phyloP scores from a whole-genome alignment of 441 rosid genomes.

The Euphorbia corollata region DNA sequence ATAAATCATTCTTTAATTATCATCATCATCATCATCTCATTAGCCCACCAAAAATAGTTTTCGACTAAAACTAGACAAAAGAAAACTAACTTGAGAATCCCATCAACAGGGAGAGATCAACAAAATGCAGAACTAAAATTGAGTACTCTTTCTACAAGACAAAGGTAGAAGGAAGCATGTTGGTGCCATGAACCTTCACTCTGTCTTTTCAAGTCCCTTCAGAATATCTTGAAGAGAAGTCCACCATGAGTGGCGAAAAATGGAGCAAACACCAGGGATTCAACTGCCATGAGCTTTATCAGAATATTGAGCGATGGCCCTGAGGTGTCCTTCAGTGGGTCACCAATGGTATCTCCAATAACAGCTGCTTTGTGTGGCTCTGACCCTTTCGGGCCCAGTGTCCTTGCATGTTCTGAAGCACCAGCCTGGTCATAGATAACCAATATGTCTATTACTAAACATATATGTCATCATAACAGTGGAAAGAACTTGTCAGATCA shows the following conservation, averaged over 20 bases:
- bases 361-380: constrained; percentile 83
- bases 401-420: constrained; percentile 70
- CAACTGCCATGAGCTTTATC: constrained; percentile 85
- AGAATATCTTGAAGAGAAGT: constrained; percentile 56
- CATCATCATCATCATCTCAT: constrained; percentile 9
- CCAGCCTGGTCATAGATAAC: constrained; percentile 44
- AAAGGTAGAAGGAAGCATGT: background rate
- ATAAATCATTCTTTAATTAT: constrained; percentile 10
- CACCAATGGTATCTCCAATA: constrained; percentile 76
- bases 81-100: constrained; percentile 10
- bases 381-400: constrained; percentile 71
- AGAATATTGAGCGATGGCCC: constrained; percentile 80
- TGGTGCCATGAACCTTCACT: background rate
- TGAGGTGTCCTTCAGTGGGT: constrained; percentile 77
- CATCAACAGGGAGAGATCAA: constrained; percentile 11
- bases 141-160: constrained; percentile 10
- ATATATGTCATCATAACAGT: background rate
- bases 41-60: constrained; percentile 9
- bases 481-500: background rate
- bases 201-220: background rate
- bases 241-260: constrained; percentile 82
- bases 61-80: constrained; percentile 9
- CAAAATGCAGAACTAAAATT: constrained; percentile 1
- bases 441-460: background rate
- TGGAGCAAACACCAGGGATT: constrained; percentile 76